Evolutionary conservation across 805 yeast species (phyloP).

Genomic region (Cyberlindnera misumaiensis): DNA sequence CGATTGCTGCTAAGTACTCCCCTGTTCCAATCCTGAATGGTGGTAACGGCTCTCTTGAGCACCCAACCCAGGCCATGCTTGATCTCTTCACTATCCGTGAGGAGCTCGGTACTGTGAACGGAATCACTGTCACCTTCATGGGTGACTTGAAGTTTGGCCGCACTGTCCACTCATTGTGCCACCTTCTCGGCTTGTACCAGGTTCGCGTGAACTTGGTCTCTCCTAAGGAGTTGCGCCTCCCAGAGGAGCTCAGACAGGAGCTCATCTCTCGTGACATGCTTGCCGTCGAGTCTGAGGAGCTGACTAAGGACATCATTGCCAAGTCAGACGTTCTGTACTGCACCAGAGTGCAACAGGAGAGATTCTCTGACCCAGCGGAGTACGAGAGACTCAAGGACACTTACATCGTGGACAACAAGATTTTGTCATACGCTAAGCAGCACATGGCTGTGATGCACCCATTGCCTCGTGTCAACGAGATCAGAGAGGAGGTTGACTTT

Average conservation of each 20-base stretch:
- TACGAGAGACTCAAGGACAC: constrained; percentile 87
- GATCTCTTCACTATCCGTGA: constrained; percentile 98
- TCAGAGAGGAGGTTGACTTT: constrained; percentile 96
- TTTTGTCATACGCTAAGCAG: constrained; percentile 87
- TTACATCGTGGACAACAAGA: constrained; percentile 87
- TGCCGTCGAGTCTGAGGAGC: constrained; percentile 62
- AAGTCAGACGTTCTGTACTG: constrained; percentile 94
- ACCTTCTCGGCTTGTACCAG: constrained; percentile 84
- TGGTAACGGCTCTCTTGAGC: constrained; percentile 97
- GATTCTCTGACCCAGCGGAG: constrained; percentile 70
- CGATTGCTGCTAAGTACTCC: constrained; percentile 90
- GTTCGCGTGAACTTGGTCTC: constrained; percentile 89
- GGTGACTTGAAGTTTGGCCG: constrained; percentile 98
- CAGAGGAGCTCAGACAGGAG: constrained; percentile 63
- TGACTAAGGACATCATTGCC: constrained; percentile 81
- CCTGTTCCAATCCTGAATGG: constrained; percentile 97
- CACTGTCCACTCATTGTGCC: constrained; percentile 94
- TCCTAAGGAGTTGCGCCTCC: constrained; percentile 83
- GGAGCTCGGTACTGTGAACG: constrained; percentile 97
- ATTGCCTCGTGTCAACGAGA: constrained; percentile 93
- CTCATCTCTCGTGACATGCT: constrained; percentile 63
- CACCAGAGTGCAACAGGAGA: constrained; percentile 96
- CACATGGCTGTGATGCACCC: constrained; percentile 99
- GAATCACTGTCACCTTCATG: constrained; percentile 96
- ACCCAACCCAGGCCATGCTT: constrained; percentile 97